A percentile compares a stretch with the other conserved stretches of the same genome.
phyloP scores from a whole-genome alignment of 1,139 yeast genomes.

The Candida buenavistaensis region DNA sequence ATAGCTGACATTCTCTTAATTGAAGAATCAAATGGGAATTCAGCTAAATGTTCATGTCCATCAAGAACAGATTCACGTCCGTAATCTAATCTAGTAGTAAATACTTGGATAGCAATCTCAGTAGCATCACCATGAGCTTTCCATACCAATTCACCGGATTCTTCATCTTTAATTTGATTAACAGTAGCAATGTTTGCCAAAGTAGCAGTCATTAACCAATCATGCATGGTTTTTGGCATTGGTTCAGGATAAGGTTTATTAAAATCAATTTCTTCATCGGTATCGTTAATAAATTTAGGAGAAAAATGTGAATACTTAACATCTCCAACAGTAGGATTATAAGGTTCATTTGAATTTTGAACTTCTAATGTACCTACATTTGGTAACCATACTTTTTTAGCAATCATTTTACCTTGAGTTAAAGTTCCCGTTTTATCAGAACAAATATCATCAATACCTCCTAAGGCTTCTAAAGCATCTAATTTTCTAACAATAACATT shows the following conservation, averaged over 20 bases:
- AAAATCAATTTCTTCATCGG: constrained; percentile 39
- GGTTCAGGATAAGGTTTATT: constrained; percentile 24
- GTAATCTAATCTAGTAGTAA: constrained; percentile 55
- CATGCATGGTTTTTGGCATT: constrained; percentile 27
- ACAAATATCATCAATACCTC: constrained; percentile 79
- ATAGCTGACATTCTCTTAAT: constrained; percentile 74
- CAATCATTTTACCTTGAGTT: constrained; percentile 80
- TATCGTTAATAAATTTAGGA: constrained; percentile 41
- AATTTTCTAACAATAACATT: constrained; percentile 76
- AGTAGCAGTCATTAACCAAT: constrained; percentile 63
- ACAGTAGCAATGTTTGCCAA: constrained; percentile 74
- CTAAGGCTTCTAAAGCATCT: constrained; percentile 77
- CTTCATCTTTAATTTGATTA: constrained; percentile 34
- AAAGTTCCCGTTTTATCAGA: constrained; percentile 83
- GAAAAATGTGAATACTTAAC: constrained; percentile 41
- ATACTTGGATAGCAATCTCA: constrained; percentile 79
- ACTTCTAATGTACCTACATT: constrained; percentile 65
- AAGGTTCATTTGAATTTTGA: constrained; percentile 63
- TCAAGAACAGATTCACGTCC: constrained; percentile 41
- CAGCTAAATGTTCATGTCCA: constrained; percentile 48
- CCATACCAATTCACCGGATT: constrained; percentile 50
- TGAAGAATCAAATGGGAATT: constrained; percentile 78
- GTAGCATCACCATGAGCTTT: constrained; percentile 85
- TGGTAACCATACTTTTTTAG: constrained; percentile 77
- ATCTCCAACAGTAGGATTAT: constrained; percentile 69